Base-by-base conservation (phyloP, 176 grass and related monocot species). In the Avena atlantica region DNA sequence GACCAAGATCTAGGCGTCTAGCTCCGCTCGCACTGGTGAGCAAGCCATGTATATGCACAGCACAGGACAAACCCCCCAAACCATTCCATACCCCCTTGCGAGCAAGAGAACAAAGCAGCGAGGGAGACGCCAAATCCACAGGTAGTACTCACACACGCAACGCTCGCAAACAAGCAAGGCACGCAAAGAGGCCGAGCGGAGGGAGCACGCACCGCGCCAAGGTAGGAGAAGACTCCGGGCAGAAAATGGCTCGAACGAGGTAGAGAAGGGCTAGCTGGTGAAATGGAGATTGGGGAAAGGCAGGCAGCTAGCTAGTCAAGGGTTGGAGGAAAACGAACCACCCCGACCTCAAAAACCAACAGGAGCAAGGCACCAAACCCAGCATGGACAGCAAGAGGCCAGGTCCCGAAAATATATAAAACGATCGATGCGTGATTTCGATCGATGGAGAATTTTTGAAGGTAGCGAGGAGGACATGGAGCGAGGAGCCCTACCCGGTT, bases 21-120 rank as follows among this genome's bases (percentile, higher is more conserved):
- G 53, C 29, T 44, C 31, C 2, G 74, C 49, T 12, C 62, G 25
- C 70, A 45, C 55, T 5, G 55, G 31, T 23, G 86, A 34, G 79
- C 27, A 29, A 29, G 1, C 27, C 27, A 29, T 20, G 27, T 8
- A 19, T 24, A 78, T 48, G 45, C 45, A 48, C 45, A 48, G 55
- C 19, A 57, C 36, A 61, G 36, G 85, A 85, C 77, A 88, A 78
- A 83, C 9, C 5, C 42, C 45, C 45, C 45, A 36, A 53, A 37
- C 21, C 23, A 25, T 55, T 19, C 8, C 34, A 77, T 77, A 34
- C 49, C 70, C 25, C 11, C 13, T 81, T 50, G 74, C 50, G 23
- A 58, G 80, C 85, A 91, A 93, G 73, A 67, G 66, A 93, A 86
- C 91, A 90, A 90, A 74, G 62, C 23, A 37, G 5, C 37, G 40